Conservation (phyloP, 2,329 filamentous ascomycete genomes). For the Scedosporium apiospermum region DNA sequence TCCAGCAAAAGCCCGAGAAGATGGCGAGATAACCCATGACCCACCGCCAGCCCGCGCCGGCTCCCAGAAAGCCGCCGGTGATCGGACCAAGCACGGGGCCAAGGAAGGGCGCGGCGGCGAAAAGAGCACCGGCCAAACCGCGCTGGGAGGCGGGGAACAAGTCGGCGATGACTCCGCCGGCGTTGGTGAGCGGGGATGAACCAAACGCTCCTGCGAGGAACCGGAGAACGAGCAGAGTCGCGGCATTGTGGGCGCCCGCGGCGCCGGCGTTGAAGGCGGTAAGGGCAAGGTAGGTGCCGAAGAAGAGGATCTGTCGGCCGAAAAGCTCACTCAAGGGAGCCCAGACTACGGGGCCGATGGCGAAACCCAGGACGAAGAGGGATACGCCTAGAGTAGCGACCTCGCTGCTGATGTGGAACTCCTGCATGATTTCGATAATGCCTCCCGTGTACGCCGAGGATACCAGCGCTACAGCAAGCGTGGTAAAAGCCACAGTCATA, state of each 20-base stretch:
- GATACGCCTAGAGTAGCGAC: constrained; percentile 58
- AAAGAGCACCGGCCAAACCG: constrained; percentile 45
- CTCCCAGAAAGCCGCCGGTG: constrained; percentile 31
- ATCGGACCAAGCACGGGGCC: constrained; percentile 38
- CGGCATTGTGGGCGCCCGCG: constrained; percentile 39
- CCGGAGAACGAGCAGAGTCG: constrained; percentile 47
- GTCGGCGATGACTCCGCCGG: constrained; percentile 57
- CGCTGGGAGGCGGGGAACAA: constrained; percentile 48
- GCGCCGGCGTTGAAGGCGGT: constrained; percentile 39
- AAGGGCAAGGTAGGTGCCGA: constrained; percentile 35
- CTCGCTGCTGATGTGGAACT: constrained; percentile 45
- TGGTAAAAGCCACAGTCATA: constrained; percentile 49
- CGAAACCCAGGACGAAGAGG: constrained; percentile 56
- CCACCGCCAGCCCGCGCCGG: constrained; percentile 36
- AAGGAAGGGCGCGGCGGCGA: constrained; percentile 31
- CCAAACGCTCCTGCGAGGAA: constrained; percentile 55
- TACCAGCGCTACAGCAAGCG: constrained; percentile 60
- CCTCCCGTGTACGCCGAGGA: constrained; percentile 59
- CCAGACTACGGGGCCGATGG: constrained; percentile 46
- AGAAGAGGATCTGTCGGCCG: constrained; percentile 43
- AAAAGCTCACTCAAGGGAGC: constrained; percentile 53
- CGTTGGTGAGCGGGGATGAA: constrained; percentile 52
- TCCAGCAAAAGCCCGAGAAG: constrained; percentile 21
- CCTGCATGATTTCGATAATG: constrained; percentile 49
- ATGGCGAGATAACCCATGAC: constrained; percentile 39